A percentile compares a stretch with the other conserved stretches of the same genome.
These are phyloP conservation scores for Fulvia fulva DNA, from an alignment of 2,329 filamentous ascomycete genomes.

Conservation along the genomic window DNA sequence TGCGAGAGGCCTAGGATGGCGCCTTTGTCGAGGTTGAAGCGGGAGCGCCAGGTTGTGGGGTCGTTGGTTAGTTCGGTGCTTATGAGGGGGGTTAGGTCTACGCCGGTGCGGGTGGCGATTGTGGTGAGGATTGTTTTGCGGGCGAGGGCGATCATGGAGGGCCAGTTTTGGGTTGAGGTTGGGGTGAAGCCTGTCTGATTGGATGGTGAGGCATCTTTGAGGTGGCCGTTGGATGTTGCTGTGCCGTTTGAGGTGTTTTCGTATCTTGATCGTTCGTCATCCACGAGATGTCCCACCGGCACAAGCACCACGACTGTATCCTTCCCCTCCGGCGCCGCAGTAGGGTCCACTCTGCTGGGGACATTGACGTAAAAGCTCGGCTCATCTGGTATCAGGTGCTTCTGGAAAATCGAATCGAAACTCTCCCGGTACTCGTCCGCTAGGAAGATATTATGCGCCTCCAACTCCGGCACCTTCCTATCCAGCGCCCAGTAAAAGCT, in stretches of 20 bases:
- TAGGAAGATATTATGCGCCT: slow-evolving; percentile 73
- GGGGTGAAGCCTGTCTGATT: slow-evolving; percentile 36
- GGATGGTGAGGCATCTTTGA: slow-evolving; percentile 27
- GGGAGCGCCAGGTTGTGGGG: slow-evolving; percentile 59
- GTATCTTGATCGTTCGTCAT: slow-evolving; percentile 6
- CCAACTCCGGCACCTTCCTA: slow-evolving; percentile 57
- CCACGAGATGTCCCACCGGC: slow-evolving; percentile 64
- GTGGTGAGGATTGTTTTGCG: slow-evolving; percentile 59
- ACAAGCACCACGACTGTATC: slow-evolving; percentile 68
- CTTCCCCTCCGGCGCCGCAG: slow-evolving; percentile 61
- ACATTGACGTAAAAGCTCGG: slow-evolving; percentile 77
- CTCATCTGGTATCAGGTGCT: slow-evolving; percentile 61
- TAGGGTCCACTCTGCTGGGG: slow-evolving; percentile 63
- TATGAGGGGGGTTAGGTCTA: slow-evolving; percentile 49
- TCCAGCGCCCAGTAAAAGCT: slow-evolving; percentile 73
- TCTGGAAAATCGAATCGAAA: slow-evolving; percentile 73
- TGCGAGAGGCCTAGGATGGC: slow-evolving; percentile 70
- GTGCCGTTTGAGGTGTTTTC: slow-evolving; percentile 30
- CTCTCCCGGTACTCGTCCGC: slow-evolving; percentile 67
- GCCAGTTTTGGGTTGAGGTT: slow-evolving; percentile 56
- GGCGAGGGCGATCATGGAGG: slow-evolving; percentile 55
- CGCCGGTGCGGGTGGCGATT: slow-evolving; percentile 58
- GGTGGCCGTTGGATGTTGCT: slow-evolving; percentile 35
- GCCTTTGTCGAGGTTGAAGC: slow-evolving; percentile 71
- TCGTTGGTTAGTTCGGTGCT: slow-evolving; percentile 63